A percentile compares a stretch with the other conserved stretches of the same genome.
phyloP scores from a whole-genome alignment of 78 protist genomes.

The Creolimax fragrantissima region DNA sequence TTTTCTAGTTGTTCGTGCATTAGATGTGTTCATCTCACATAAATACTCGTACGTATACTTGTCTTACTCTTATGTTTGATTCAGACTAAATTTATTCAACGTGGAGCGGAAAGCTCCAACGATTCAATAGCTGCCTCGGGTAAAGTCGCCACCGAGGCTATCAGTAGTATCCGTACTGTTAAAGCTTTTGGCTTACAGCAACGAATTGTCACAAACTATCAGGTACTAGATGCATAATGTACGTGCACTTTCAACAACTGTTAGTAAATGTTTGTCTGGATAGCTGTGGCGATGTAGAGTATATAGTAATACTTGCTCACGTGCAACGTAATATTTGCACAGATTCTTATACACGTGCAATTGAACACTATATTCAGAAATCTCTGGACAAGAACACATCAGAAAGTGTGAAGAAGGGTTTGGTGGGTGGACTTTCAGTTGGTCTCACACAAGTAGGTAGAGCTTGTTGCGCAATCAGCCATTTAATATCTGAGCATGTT shows the following conservation, averaged over 20 bases:
- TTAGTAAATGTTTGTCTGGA: too few species aligned
- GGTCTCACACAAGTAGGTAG: too few species aligned
- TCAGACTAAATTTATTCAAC: background rate
- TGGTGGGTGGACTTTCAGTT: background rate
- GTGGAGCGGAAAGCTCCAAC: background rate
- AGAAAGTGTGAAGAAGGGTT: background rate
- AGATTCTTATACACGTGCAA: too few species aligned
- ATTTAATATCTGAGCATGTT: too few species aligned
- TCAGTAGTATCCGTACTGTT: constrained; percentile 1
- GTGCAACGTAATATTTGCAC: too few species aligned
- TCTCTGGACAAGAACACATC: background rate
- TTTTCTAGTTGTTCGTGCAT: too few species aligned
- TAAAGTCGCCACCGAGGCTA: constrained; percentile 17
- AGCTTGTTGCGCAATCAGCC: too few species aligned
- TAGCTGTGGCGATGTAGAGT: too few species aligned
- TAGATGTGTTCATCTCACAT: too few species aligned
- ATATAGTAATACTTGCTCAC: too few species aligned
- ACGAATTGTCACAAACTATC: background rate
- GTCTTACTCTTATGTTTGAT: background rate
- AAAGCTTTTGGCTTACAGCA: background rate
- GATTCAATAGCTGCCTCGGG: background rate
- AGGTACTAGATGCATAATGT: too few species aligned
- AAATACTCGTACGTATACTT: background rate
- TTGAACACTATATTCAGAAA: background rate
- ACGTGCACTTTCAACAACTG: too few species aligned